phyloP scores from a whole-genome alignment of 192 early-diverging fungal species.

The Backusella tuberculispora region DNA sequence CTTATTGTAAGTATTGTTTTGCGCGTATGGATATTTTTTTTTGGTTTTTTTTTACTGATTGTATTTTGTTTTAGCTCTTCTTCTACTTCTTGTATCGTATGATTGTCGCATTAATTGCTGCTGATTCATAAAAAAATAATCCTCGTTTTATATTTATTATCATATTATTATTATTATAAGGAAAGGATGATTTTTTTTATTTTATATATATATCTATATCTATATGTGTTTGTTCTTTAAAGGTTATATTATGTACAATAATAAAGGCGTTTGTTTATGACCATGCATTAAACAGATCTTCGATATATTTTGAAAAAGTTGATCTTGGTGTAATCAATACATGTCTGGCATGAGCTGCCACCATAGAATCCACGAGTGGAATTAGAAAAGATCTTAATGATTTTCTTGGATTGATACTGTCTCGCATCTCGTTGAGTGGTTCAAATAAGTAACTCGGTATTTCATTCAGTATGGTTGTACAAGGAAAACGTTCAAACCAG shows the following conservation, averaged over 20 bases:
- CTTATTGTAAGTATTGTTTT: conserved; percentile 61
- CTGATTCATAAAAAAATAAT: conserved; percentile 37
- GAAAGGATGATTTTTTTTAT: background rate
- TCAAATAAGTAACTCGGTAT: conserved; percentile 36
- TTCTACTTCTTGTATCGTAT: conserved; percentile 89
- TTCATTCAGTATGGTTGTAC: conserved; percentile 48
- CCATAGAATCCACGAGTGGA: conserved; percentile 42
- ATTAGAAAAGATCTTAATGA: conserved; percentile 26
- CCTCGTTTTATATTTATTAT: background rate
- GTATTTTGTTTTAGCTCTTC: conserved; percentile 56
- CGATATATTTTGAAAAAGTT: conserved; percentile 45
- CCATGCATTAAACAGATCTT: conserved; percentile 27
- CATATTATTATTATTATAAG: background rate
- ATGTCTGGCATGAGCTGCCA: conserved; percentile 33
- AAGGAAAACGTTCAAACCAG: conserved; percentile 46
- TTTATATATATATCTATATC: background rate
- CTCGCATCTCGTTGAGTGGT: conserved; percentile 32
- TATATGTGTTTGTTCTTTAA: background rate
- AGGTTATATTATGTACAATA: background rate
- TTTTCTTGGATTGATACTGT: conserved; percentile 31
- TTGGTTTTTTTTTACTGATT: background rate
- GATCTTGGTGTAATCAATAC: conserved; percentile 33
- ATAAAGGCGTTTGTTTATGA: conserved; percentile 1
- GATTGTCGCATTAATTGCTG: conserved; percentile 49
- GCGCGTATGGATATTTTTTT: background rate